Percentiles rank a stretch among this genome's conserved stretches.
Conservation (phyloP, 805 yeast species). For the Cyberlindnera maclurae region DNA sequence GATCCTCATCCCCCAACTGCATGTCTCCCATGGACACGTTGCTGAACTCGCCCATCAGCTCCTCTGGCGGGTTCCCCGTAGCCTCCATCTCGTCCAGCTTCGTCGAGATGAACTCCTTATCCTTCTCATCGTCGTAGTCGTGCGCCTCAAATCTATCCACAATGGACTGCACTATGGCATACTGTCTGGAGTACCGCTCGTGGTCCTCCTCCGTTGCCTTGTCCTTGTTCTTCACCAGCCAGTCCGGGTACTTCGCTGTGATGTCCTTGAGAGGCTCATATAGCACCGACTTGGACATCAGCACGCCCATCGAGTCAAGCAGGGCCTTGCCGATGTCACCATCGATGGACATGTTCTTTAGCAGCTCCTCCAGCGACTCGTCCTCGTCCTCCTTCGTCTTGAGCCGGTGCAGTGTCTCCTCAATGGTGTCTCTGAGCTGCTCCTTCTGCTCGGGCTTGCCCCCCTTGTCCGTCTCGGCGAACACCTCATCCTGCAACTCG, state of each 20-base stretch:
- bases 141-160: constrained; percentile 60
- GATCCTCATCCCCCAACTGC: constrained; percentile 27
- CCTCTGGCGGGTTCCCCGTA: constrained; percentile 76
- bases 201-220: constrained; percentile 35
- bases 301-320: constrained; percentile 69
- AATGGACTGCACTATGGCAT: constrained; percentile 50
- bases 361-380: constrained; percentile 49
- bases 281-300: constrained; percentile 77
- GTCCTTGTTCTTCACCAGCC: constrained; percentile 51
- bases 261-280: constrained; percentile 86
- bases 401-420: constrained; percentile 72
- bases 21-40: constrained; percentile 28
- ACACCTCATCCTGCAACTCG: constrained; percentile 70
- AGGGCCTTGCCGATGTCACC: constrained; percentile 49
- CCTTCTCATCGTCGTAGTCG: constrained; percentile 35
- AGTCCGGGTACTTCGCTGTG: constrained; percentile 62
- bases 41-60: constrained; percentile 53
- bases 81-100: constrained; percentile 66
- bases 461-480: constrained; percentile 44
- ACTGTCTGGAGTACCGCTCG: constrained; percentile 53
- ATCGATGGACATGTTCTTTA: constrained; percentile 51
- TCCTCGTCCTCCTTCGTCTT: constrained; percentile 49
- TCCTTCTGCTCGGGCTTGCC: constrained; percentile 37
- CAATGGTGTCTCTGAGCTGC: constrained; percentile 64
- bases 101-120: constrained; percentile 44